A percentile compares a stretch with the other conserved stretches of the same genome.
These are phyloP conservation scores for Podosphaera fusca DNA, from an alignment of 2,329 filamentous ascomycete species.

Conservation along the genomic window DNA sequence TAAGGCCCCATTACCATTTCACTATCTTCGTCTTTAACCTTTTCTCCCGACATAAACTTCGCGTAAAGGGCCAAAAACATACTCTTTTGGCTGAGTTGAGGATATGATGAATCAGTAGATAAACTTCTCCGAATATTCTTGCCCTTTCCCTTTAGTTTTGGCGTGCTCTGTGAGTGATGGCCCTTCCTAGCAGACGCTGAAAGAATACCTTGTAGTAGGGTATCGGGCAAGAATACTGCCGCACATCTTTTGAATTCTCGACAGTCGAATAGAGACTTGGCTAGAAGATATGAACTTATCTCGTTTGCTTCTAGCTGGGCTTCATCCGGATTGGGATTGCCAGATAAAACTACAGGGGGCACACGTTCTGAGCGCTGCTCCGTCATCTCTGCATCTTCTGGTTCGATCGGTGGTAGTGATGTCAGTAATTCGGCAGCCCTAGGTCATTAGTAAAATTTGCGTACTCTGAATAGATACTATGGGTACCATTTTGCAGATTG, in stretches of 20 bases:
- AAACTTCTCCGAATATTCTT: slow-evolving; percentile 9
- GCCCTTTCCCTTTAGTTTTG: slow-evolving; percentile 37
- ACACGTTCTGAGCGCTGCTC: slow-evolving; percentile 24
- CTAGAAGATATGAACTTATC: slow-evolving; percentile 62
- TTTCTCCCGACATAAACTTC: slow-evolving; percentile 1
- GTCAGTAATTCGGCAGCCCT: slow-evolving; percentile 91
- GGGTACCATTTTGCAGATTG: slow-evolving; percentile 84
- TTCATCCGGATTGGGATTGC: slow-evolving; percentile 47
- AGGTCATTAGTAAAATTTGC: neutral
- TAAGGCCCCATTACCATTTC: slow-evolving; percentile 93
- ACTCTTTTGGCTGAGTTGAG: slow-evolving; percentile 63
- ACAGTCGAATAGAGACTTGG: slow-evolving; percentile 87
- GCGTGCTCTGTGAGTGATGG: slow-evolving; percentile 14
- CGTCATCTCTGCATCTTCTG: slow-evolving; percentile 35
- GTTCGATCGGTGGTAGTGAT: slow-evolving; percentile 39
- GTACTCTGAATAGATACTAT: slow-evolving; percentile 1
- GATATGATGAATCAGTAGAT: slow-evolving; percentile 18
- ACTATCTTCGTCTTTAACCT: slow-evolving; percentile 48
- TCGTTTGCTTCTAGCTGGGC: slow-evolving; percentile 56
- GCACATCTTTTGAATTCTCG: slow-evolving; percentile 87
- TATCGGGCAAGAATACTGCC: slow-evolving; percentile 64
- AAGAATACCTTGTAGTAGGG: slow-evolving; percentile 45
- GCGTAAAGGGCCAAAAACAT: slow-evolving; percentile 47
- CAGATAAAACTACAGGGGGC: slow-evolving; percentile 27
- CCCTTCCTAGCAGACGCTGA: slow-evolving; percentile 20